These are phyloP conservation scores for Aspergillus funiculosus DNA, from an alignment of 495 filamentous ascomycete genomes.

Conservation along the genomic window DNA sequence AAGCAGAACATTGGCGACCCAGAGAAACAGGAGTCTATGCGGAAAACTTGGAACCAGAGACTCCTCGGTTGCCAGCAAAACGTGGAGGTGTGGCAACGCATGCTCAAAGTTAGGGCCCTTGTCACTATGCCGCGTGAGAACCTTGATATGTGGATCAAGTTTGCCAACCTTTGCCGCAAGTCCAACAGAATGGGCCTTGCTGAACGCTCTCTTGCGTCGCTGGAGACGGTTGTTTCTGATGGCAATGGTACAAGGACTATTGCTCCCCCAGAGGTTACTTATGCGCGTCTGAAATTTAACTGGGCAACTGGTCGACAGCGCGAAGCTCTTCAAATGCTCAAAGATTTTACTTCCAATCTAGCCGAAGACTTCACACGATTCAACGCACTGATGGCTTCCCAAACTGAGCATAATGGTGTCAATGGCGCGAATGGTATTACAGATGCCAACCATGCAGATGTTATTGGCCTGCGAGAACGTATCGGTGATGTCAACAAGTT, in stretches of 20 bases:
- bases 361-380: slow-evolving; percentile 65
- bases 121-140: slow-evolving; percentile 89
- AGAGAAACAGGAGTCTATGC: slow-evolving; percentile 84
- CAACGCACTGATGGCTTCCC: slow-evolving; percentile 47
- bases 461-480: slow-evolving; percentile 33
- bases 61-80: slow-evolving; percentile 94
- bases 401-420: slow-evolving; percentile 36
- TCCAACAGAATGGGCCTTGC: slow-evolving; percentile 92
- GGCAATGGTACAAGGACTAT: slow-evolving; percentile 45
- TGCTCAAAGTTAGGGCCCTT: slow-evolving; percentile 89
- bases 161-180: slow-evolving; percentile 94
- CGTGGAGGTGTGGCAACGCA: slow-evolving; percentile 96
- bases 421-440: slow-evolving; percentile 59
- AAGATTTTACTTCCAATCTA: slow-evolving; percentile 72
- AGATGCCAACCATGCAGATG: slow-evolving; percentile 40
- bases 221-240: slow-evolving; percentile 59
- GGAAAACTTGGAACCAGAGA: slow-evolving; percentile 89
- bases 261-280: slow-evolving; percentile 72
- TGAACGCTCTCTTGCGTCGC: slow-evolving; percentile 83
- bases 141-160: slow-evolving; percentile 98
- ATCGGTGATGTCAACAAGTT: slow-evolving; percentile 41
- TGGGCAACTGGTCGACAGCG: slow-evolving; percentile 74
- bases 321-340: slow-evolving; percentile 69
- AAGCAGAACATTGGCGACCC: slow-evolving; percentile 76
- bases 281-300: slow-evolving; percentile 89